Base-by-base conservation (phyloP, 441 rosid genomes). In the Macaranga tanarius region DNA sequence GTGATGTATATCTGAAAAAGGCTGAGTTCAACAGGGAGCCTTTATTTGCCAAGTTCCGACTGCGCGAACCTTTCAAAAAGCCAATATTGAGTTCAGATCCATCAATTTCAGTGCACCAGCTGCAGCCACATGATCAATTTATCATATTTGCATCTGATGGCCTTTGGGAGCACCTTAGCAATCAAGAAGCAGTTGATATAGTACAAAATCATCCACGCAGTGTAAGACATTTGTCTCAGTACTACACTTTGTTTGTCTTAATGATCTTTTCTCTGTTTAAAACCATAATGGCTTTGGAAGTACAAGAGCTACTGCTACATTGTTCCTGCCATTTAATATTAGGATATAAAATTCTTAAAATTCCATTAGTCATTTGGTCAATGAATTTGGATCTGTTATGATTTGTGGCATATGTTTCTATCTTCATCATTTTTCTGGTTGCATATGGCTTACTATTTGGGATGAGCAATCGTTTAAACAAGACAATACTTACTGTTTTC, bases 1-100 rank as follows among this genome's bases (percentile, higher is more conserved):
- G 99, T 16, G 99, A 95, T 85, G 89, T 87, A 59, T 92, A 90
- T 83, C 75, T 95, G 83, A 92, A 95, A 79, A 87, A 85, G 82
- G 70, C 98, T 0, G 99, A 95, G 87, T 93, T 93, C 87, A 95
- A 95, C 83, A 64, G 92, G 80, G 99, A 90, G 77, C 99, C 99
- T 25, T 75, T 95, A 70, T 84, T 79, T 55, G 58, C 84, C 0
- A 93, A 85, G 79, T 95, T 90, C 77, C 86, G 95, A 13, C 90
- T 95, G 0, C 91, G 89, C n/a, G 87, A 91, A 69, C 91, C 96
- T 60, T 81, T 93, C 62, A 86, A 75, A 71, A 90, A 55, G 84
- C 95, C 96, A 2, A 86, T 95, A 73, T 75, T 95, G 80, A 95
- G 98, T 8, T 70, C 96, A 51, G 98, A 95, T 62, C 98, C 99